Conservation (phyloP, 331 rosid genomes). For the Quercus tomentella region DNA sequence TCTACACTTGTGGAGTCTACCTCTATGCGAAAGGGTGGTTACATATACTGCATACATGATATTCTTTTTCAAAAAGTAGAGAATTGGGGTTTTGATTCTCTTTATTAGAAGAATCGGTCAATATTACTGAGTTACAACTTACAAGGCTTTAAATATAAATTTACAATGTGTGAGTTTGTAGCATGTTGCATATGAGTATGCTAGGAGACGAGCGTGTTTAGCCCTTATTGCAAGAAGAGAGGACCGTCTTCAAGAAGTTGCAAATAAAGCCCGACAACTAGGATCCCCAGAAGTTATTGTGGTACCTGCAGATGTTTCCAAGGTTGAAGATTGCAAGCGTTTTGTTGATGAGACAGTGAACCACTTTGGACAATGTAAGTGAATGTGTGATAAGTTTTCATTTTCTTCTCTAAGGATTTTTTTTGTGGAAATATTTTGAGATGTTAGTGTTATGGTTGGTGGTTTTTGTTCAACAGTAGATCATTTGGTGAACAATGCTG, state of each 20-base stretch:
- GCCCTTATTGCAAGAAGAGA: slow-evolving; percentile 57
- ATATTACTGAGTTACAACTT: too few relatives aligned
- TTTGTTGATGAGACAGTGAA: slow-evolving; percentile 39
- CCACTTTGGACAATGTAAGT: slow-evolving; percentile 44
- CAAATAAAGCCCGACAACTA: slow-evolving; percentile 26
- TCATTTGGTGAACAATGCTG: slow-evolving; percentile 69
- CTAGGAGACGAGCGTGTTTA: slow-evolving; percentile 48
- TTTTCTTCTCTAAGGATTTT: background rate
- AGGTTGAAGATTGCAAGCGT: slow-evolving; percentile 51
- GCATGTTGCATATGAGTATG: slow-evolving; percentile 75
- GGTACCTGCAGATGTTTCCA: slow-evolving; percentile 56
- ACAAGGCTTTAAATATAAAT: background rate
- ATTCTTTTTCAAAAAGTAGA: too few relatives aligned
- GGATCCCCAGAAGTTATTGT: slow-evolving; percentile 60
- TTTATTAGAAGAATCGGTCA: too few relatives aligned
- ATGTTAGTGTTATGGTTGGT: background rate
- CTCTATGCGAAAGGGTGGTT: too few relatives aligned
- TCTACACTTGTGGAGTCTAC: too few relatives aligned
- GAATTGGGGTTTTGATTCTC: too few relatives aligned
- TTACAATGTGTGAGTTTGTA: slow-evolving; percentile 1
- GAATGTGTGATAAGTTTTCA: background rate
- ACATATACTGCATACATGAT: too few relatives aligned
- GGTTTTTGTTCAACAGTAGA: slow-evolving; percentile 38
- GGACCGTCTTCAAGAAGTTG: slow-evolving; percentile 37
- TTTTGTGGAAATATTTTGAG: background rate